phyloP scores from a whole-genome alignment of 2,329 filamentous ascomycete genomes.

The Aspergillus sp. region DNA sequence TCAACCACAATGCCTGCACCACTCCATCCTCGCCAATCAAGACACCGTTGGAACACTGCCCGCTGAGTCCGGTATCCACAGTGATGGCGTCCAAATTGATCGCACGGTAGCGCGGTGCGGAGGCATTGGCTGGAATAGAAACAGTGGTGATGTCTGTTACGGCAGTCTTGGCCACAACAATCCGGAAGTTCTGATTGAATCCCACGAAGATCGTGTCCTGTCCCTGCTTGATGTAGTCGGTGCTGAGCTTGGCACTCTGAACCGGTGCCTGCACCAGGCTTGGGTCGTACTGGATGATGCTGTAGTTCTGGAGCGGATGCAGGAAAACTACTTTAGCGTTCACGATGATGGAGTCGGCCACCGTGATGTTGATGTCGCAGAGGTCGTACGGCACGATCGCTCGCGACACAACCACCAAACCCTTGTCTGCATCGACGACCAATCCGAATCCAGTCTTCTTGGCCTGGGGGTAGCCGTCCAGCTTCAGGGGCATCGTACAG shows the following conservation, averaged over 20 bases:
- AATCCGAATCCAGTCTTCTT: conserved; percentile 93
- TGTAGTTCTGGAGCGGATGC: conserved; percentile 95
- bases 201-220: conserved; percentile 95
- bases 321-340: conserved; percentile 93
- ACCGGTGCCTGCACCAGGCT: conserved; percentile 91
- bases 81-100: conserved; percentile 97
- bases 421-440: conserved; percentile 96
- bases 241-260: conserved; percentile 80
- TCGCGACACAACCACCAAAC: conserved; percentile 88
- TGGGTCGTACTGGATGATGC: conserved; percentile 92
- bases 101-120: conserved; percentile 88
- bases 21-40: conserved; percentile 86
- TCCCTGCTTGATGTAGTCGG: conserved; percentile 82
- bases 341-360: conserved; percentile 93
- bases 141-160: conserved; percentile 98
- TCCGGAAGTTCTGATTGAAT: conserved; percentile 93
- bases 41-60: conserved; percentile 91
- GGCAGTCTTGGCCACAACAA: conserved; percentile 89
- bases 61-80: conserved; percentile 87
- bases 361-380: conserved; percentile 93
- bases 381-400: conserved; percentile 95
- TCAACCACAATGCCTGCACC: conserved; percentile 94
- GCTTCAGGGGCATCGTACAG: conserved; percentile 90
- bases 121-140: conserved; percentile 88
- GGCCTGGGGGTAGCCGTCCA: conserved; percentile 96